Percentiles rank a stretch among this genome's conserved stretches.
Evolutionary conservation across 2,329 filamentous ascomycete species (phyloP).

Genomic region (Hymenoscyphus albidus): DNA sequence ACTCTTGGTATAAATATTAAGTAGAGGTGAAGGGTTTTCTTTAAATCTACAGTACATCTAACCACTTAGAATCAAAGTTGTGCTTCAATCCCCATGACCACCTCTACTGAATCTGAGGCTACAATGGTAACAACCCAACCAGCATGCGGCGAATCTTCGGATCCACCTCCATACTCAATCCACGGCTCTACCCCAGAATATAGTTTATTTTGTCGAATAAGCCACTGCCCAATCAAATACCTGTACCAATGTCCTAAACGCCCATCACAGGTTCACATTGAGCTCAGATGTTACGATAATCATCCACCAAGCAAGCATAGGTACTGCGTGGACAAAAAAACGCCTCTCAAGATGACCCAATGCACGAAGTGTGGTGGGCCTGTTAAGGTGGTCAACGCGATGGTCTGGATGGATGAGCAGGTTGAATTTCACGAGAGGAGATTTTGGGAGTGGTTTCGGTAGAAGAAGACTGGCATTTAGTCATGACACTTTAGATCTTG

Average conservation of each 20-base stretch:
- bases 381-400: not conserved
- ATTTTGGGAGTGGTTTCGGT: not conserved
- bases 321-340: not conserved
- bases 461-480: not conserved
- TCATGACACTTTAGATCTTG: not conserved
- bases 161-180: not conserved
- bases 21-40: not conserved
- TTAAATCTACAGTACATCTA: not conserved
- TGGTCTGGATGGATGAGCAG: not conserved
- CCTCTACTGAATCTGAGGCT: not conserved
- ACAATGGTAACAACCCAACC: not conserved
- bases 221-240: not conserved
- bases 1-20: too few species aligned
- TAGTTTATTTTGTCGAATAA: too few species aligned
- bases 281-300: not conserved
- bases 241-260: not conserved
- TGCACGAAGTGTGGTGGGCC: not conserved
- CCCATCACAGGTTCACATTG: not conserved
- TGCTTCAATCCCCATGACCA: not conserved
- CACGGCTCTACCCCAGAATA: not conserved
- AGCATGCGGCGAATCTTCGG: not conserved
- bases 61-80: not conserved
- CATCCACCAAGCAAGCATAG: not conserved
- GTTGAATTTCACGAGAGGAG: not conserved
- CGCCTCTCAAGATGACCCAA: not conserved